Conservation (phyloP, 2,329 filamentous ascomycete genomes). For the Fusarium abutilonis region DNA sequence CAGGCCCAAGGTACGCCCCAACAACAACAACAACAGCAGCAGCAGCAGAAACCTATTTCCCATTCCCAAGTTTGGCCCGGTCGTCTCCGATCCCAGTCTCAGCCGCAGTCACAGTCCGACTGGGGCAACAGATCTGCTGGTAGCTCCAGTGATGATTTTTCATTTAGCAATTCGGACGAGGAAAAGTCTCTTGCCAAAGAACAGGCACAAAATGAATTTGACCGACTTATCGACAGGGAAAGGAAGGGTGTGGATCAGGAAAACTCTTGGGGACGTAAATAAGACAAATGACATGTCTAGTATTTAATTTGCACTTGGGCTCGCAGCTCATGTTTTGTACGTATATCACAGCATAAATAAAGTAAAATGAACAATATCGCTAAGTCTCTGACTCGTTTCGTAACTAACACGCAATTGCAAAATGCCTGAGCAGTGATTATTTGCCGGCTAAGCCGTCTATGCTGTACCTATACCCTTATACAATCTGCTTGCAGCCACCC, state of each 20-base stretch:
- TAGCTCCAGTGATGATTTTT: slow-evolving; percentile 45
- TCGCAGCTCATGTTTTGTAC: slow-evolving; percentile 3
- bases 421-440: slow-evolving; percentile 13
- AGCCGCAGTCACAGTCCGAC: slow-evolving; percentile 30
- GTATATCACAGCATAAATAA: slow-evolving; percentile 8
- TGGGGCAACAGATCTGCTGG: slow-evolving; percentile 46
- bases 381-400: slow-evolving; percentile 1
- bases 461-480: slow-evolving; percentile 8
- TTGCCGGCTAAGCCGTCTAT: slow-evolving; percentile 18
- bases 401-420: background rate
- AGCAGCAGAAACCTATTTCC: slow-evolving; percentile 32
- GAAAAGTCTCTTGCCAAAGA: slow-evolving; percentile 53
- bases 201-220: slow-evolving; percentile 62
- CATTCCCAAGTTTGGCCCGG: slow-evolving; percentile 33
- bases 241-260: slow-evolving; percentile 48
- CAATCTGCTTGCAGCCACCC: slow-evolving; percentile 3
- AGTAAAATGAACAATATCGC: background rate
- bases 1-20: slow-evolving; percentile 35
- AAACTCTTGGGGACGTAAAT: slow-evolving; percentile 39
- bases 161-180: slow-evolving; percentile 51
- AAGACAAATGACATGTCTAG: slow-evolving; percentile 2
- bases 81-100: slow-evolving; percentile 20
- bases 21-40: slow-evolving; percentile 16
- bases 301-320: slow-evolving; percentile 15
- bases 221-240: slow-evolving; percentile 59